These are phyloP conservation scores for Naegleria lovaniensis DNA, from an alignment of 208 protist genomes.

Conservation along the genomic window DNA sequence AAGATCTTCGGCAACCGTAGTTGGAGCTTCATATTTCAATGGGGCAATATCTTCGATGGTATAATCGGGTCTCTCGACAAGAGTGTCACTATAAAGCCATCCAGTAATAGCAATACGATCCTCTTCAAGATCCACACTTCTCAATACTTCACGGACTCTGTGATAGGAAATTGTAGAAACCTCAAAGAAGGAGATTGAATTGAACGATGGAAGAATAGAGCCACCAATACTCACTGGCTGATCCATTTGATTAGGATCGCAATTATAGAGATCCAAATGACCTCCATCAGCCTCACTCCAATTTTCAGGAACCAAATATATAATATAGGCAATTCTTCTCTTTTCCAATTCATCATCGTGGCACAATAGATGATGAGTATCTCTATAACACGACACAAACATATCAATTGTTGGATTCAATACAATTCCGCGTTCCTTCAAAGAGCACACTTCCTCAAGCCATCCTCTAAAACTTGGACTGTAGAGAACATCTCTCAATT, in stretches of 20 bases:
- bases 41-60: conserved; percentile 11
- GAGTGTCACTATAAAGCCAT: conserved; percentile 7
- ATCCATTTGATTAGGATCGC: background rate
- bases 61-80: conserved; percentile 13
- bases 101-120: conserved; percentile 28
- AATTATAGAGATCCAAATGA: conserved; percentile 22
- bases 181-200: conserved; percentile 24
- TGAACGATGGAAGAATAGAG: background rate
- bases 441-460: background rate
- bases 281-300: conserved; percentile 27
- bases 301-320: conserved; percentile 23
- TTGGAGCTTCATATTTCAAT: background rate
- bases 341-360: conserved; percentile 29
- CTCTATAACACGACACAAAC: conserved; percentile 29
- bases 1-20: background rate
- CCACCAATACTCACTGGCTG: background rate
- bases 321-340: conserved; percentile 26
- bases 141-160: conserved; percentile 23
- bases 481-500: conserved; percentile 4
- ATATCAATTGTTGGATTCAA: conserved; percentile 5
- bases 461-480: background rate
- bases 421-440: background rate
- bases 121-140: background rate
- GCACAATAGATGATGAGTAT: conserved; percentile 29
- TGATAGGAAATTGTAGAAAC: conserved; percentile 8